These are phyloP conservation scores for Apophysomyces trapeziformis DNA, from an alignment of 371 early-diverging fungal species.

Conservation along the genomic window DNA sequence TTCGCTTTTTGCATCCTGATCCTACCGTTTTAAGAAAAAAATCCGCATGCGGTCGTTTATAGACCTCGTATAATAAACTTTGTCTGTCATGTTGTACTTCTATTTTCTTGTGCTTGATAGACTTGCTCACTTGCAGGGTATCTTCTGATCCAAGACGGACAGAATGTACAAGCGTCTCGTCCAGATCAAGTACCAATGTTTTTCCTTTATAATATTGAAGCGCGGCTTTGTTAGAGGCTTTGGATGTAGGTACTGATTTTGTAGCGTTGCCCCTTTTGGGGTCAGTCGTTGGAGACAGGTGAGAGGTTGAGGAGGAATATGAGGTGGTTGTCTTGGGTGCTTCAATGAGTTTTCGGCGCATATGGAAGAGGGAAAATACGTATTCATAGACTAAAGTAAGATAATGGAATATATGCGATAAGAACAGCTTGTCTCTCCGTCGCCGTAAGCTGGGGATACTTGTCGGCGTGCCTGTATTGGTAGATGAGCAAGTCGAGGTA, in stretches of 20 bases:
- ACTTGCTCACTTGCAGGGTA: constrained; percentile 30
- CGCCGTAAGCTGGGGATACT: constrained; percentile 18
- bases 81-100: constrained; percentile 93
- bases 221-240: constrained; percentile 11
- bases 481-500: constrained; percentile 6
- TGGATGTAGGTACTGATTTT: constrained; percentile 2
- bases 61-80: constrained; percentile 91
- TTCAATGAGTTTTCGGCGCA: constrained; percentile 22
- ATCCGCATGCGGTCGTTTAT: constrained; percentile 96
- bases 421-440: constrained; percentile 20
- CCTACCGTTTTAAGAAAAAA: constrained; percentile 86
- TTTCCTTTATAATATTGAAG: constrained; percentile 61
- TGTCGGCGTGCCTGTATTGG: constrained; percentile 8
- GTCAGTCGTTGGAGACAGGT: constrained; percentile 4
- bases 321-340: constrained; percentile 11
- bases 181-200: constrained; percentile 94
- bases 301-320: neutral
- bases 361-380: constrained; percentile 20
- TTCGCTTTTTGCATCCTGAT: neutral
- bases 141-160: constrained; percentile 41
- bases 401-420: constrained; percentile 25
- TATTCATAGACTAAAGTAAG: constrained; percentile 26
- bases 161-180: constrained; percentile 97
- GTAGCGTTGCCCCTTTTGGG: constrained; percentile 9
- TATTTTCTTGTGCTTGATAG: constrained; percentile 55